These are phyloP conservation scores for Austroboletus eburneus DNA, from an alignment of 768 basidiomycete genomes.

Conservation along the genomic window DNA sequence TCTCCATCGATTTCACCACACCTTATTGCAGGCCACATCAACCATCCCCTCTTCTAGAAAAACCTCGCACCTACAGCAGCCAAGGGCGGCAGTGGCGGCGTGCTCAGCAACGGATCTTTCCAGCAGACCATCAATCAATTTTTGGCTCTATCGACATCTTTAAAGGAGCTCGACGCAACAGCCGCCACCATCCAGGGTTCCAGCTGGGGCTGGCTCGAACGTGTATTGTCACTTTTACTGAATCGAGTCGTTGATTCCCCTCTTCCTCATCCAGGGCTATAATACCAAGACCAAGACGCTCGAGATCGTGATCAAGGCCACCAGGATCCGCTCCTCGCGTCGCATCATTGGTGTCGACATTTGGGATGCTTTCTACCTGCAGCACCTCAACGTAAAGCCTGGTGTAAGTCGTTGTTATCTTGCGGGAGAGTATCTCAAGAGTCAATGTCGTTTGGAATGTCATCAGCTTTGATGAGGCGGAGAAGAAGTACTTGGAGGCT, in stretches of 20 bases:
- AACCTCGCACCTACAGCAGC: conserved; percentile 69
- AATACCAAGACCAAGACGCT: conserved; percentile 66
- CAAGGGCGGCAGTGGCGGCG: conserved; percentile 42
- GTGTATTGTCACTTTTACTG: conserved; percentile 21
- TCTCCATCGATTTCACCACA: neutral
- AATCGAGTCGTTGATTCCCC: no score
- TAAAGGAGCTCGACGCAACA: conserved; percentile 78
- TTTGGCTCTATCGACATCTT: conserved; percentile 73
- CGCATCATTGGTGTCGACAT: conserved; percentile 88
- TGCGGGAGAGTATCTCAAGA: no score
- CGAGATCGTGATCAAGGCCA: conserved; percentile 86
- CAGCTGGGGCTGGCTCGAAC: conserved; percentile 95
- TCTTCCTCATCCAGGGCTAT: conserved; percentile 49
- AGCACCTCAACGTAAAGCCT: conserved; percentile 92
- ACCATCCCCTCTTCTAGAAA: conserved; percentile 96
- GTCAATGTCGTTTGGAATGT: conserved; percentile 72
- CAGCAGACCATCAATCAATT: conserved; percentile 55
- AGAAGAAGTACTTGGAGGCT: conserved; percentile 52
- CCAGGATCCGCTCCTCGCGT: conserved; percentile 89
- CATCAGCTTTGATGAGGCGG: conserved; percentile 71
- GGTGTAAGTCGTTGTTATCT: conserved; percentile 59
- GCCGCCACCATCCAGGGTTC: conserved; percentile 88
- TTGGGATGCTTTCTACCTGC: conserved; percentile 96
- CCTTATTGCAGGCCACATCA: conserved; percentile 68
- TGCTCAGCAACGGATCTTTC: conserved; percentile 57